Evolutionary conservation across 202 grass and related monocot species (phyloP).

Genomic region (Setaria italica): DNA sequence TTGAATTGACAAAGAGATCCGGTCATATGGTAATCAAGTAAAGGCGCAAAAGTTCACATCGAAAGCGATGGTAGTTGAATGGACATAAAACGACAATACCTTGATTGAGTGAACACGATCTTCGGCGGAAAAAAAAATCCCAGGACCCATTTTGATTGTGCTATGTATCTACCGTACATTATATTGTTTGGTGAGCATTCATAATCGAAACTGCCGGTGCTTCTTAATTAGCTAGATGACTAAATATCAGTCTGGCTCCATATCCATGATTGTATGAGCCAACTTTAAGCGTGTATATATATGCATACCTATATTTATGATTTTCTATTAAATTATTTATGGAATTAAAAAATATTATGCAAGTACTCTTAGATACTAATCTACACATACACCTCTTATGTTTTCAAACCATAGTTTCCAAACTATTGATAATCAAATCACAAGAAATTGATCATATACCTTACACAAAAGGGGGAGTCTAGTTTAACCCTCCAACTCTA

Average conservation of each 20-base stretch:
- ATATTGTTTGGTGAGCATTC: slow-evolving; percentile 6
- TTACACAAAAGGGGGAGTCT: too few species aligned
- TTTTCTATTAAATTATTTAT: not conserved
- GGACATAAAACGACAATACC: not conserved
- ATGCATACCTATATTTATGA: not conserved
- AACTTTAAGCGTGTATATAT: not conserved
- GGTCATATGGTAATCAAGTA: not conserved
- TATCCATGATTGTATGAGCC: not conserved
- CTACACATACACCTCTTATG: not conserved
- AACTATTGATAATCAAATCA: not conserved
- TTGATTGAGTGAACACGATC: not conserved
- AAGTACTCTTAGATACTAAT: not conserved
- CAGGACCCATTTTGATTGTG: not conserved
- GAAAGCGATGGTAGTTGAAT: not conserved
- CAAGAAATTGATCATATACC: not conserved
- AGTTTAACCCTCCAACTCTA: too few species aligned
- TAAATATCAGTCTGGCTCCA: not conserved
- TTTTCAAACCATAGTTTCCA: not conserved
- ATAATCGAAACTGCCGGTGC: not conserved
- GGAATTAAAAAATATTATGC: not conserved
- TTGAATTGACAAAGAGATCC: not conserved
- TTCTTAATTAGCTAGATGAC: not conserved
- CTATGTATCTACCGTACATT: not conserved
- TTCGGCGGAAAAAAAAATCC: not conserved
- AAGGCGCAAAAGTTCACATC: not conserved